Evolutionary conservation across 2,329 filamentous ascomycete genomes (phyloP).

Genomic region (Aureobasidium namibiae): DNA sequence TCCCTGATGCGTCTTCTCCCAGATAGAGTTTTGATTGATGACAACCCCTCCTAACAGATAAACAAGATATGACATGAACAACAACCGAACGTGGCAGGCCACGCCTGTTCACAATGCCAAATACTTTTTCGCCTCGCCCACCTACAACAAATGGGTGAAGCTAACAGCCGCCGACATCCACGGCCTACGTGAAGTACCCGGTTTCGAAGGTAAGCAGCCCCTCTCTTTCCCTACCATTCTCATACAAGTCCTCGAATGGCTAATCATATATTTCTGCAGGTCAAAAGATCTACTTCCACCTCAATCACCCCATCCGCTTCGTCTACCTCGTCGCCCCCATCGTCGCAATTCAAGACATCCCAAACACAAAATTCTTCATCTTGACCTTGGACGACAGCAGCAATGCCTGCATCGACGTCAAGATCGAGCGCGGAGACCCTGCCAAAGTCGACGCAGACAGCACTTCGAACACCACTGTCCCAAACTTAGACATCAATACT

Average conservation of each 20-base stretch:
- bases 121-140: conserved; percentile 53
- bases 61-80: not conserved
- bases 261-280: conserved; percentile 28
- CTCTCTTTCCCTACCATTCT: not conserved
- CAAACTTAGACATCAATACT: conserved; percentile 32
- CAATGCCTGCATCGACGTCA: conserved; percentile 49
- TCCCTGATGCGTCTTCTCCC: not conserved
- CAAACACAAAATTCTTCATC: conserved; percentile 33
- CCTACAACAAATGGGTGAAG: conserved; percentile 56
- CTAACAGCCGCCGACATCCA: conserved; percentile 50
- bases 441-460: conserved; percentile 18
- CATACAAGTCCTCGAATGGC: not conserved
- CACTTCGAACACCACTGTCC: conserved; percentile 28
- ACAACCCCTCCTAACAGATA: not conserved
- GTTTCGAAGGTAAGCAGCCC: conserved; percentile 41
- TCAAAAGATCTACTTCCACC: conserved; percentile 47
- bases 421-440: conserved; percentile 34
- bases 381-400: conserved; percentile 55
- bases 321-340: conserved; percentile 38
- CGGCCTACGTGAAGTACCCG: conserved; percentile 37
- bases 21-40: not conserved
- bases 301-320: conserved; percentile 45
- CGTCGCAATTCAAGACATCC: conserved; percentile 35
- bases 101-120: conserved; percentile 46
- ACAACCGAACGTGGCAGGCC: conserved; percentile 15